Evolutionary conservation across 2,329 filamentous ascomycete species (phyloP), one percentile per base, ranked within the genome.

Genomic region (Diplocarpon rosae): DNA sequence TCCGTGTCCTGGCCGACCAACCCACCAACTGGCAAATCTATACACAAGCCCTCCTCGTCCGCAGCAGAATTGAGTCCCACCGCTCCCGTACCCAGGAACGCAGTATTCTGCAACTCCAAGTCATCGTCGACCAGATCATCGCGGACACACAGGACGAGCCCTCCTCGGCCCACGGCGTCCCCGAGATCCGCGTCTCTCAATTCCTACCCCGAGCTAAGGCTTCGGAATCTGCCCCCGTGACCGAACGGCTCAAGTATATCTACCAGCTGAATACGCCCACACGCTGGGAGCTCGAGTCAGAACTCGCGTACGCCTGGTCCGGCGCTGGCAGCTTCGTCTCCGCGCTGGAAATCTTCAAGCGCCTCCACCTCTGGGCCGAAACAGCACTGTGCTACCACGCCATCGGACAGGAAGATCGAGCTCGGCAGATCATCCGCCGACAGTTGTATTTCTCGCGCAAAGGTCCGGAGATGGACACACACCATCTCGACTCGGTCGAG

Each of bases 11-110:
- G 1, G 76, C 84, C 8, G 88, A 92, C 49, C 89, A 90, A 54
- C 84, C 84, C 37, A 90, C 87, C 1, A 98, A 96, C 63, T 98
- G 92, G 92, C 92, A 96, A 62, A 82, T 95, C 29, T 96, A 96
- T 61, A 95, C 92, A 0, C 89, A 96, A 60, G 92, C 88, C 0
- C 70, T 98, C 8, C 71, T 98, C 0, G 85, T 96, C 1, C 76
- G 92, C 36, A 94, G 86, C 48, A 75, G 92, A 13, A 90, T 96
- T 43, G 92, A 98, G 64, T 74, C 89, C 0, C 89, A 93, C 64
- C 77, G 79, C 42, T 86, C 89, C 42, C 75, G 90, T 43, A 98
- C 92, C 0, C 73, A 93, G 31, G 92, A 98, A 65, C 74, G 92
- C 48, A 86, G 87, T 37, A 78, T 98, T 0, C 68, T 98, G 15